A percentile compares a stretch with the other conserved stretches of the same genome.
phyloP scores from a whole-genome alignment of 352 stramenopile species.

The Phytophthora fragariae region DNA sequence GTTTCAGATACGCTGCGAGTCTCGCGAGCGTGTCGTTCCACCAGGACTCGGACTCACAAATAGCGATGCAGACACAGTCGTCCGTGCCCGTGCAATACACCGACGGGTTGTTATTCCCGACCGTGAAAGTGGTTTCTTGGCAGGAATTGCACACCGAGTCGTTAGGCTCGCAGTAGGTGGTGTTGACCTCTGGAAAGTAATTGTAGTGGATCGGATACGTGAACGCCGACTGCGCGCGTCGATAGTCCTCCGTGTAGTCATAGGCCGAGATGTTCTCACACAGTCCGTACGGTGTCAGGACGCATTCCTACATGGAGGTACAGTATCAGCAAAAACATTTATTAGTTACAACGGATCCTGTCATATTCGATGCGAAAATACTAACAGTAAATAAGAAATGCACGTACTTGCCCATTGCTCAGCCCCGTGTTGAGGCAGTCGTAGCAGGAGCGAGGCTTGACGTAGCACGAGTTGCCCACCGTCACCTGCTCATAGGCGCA shows the following conservation, averaged over 20 bases:
- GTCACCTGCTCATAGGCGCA: constrained; percentile 57
- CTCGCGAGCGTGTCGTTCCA: constrained; percentile 48
- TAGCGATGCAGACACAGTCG: constrained; percentile 60
- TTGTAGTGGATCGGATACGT: constrained; percentile 63
- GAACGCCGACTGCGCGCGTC: constrained; percentile 36
- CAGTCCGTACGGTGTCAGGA: constrained; percentile 55
- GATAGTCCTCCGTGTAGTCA: constrained; percentile 60
- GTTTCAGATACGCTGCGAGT: constrained; percentile 33
- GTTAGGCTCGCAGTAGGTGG: constrained; percentile 58
- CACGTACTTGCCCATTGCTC: constrained; percentile 41
- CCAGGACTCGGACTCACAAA: constrained; percentile 60
- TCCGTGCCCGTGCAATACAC: constrained; percentile 52
- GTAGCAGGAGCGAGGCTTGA: constrained; percentile 63
- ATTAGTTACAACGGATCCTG: not conserved
- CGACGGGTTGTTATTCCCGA: constrained; percentile 53
- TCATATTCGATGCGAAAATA: not conserved
- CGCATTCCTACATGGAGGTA: too few species aligned
- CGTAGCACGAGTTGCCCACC: constrained; percentile 39
- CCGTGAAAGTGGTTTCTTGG: constrained; percentile 43
- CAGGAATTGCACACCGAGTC: constrained; percentile 53
- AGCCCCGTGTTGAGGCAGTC: constrained; percentile 65
- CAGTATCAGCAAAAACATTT: constrained; percentile 1
- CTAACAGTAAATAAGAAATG: constrained; percentile 5
- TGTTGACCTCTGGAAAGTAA: constrained; percentile 63
- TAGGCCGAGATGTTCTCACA: constrained; percentile 55